Conservation (phyloP, 805 yeast species). For the Ogataea haglerorum region DNA sequence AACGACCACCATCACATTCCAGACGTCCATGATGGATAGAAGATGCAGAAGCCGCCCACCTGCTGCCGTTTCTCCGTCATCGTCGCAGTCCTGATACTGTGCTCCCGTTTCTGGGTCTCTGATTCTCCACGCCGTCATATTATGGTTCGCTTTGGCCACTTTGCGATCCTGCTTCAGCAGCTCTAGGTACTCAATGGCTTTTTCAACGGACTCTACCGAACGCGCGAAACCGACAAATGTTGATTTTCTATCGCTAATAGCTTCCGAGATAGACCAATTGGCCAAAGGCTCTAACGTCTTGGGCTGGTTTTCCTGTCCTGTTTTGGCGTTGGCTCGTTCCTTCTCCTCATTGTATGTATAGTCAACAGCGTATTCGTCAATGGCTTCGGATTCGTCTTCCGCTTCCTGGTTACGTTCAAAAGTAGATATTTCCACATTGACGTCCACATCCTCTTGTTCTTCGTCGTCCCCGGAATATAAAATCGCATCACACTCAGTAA, state of each 20-base stretch:
- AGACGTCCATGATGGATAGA: constrained; percentile 67
- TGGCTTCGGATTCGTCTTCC: neutral
- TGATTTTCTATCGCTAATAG: constrained; percentile 79
- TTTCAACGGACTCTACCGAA: constrained; percentile 58
- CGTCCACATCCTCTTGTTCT: constrained; percentile 25
- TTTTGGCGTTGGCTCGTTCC: constrained; percentile 25
- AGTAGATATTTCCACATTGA: neutral
- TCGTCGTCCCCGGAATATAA: constrained; percentile 37
- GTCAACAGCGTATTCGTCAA: constrained; percentile 8
- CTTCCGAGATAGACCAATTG: constrained; percentile 77
- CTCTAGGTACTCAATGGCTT: constrained; percentile 54
- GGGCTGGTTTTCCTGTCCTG: constrained; percentile 2
- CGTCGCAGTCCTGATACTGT: constrained; percentile 81
- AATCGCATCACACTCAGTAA: constrained; percentile 61
- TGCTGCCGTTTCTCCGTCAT: constrained; percentile 97
- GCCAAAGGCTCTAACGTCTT: constrained; percentile 44
- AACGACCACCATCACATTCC: constrained; percentile 84
- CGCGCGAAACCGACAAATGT: constrained; percentile 78
- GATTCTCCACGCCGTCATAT: constrained; percentile 86
- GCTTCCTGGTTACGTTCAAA: neutral
- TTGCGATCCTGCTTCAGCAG: constrained; percentile 60
- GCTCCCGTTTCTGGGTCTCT: constrained; percentile 48
- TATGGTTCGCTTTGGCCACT: constrained; percentile 67
- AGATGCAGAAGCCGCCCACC: constrained; percentile 84
- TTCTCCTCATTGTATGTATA: constrained; percentile 28